Evolutionary conservation across 2,329 filamentous ascomycete genomes (phyloP).

Genomic region (Dothistroma septosporum): DNA sequence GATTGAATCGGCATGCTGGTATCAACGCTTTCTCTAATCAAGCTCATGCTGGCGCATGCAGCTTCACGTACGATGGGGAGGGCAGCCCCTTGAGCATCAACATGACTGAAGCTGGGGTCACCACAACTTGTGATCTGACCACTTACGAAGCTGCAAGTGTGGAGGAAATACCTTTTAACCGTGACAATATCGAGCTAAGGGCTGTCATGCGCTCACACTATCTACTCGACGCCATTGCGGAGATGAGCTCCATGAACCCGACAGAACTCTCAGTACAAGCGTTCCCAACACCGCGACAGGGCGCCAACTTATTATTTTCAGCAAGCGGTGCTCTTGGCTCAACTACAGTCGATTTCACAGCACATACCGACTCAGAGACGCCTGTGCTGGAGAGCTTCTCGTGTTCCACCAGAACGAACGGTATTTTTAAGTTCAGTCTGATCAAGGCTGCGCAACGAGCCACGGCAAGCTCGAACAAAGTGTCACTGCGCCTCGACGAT

Average conservation of each 20-base stretch:
- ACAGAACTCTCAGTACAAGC: slow-evolving; percentile 49
- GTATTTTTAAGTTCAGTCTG: slow-evolving; percentile 82
- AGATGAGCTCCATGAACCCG: slow-evolving; percentile 66
- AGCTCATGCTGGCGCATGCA: slow-evolving; percentile 78
- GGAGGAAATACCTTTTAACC: slow-evolving; percentile 83
- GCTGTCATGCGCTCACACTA: slow-evolving; percentile 84
- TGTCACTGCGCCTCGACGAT: slow-evolving; percentile 80
- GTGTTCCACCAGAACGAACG: slow-evolving; percentile 54
- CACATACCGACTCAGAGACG: slow-evolving; percentile 26
- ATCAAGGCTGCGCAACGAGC: slow-evolving; percentile 81
- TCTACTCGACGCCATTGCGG: slow-evolving; percentile 67
- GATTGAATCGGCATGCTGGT: slow-evolving; percentile 38
- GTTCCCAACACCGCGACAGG: slow-evolving; percentile 34
- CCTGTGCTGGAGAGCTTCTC: slow-evolving; percentile 69
- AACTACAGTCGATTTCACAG: slow-evolving; percentile 56
- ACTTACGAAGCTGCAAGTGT: slow-evolving; percentile 59
- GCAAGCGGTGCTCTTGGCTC: slow-evolving; percentile 59
- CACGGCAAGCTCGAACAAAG: slow-evolving; percentile 91
- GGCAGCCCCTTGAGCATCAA: slow-evolving; percentile 80
- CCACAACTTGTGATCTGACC: slow-evolving; percentile 81
- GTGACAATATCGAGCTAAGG: slow-evolving; percentile 76
- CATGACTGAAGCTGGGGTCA: slow-evolving; percentile 79
- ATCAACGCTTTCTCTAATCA: slow-evolving; percentile 76
- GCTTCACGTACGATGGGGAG: slow-evolving; percentile 68
- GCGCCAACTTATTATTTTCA: slow-evolving; percentile 67